A percentile compares a stretch with the other conserved stretches of the same genome.
phyloP scores from a whole-genome alignment of 768 basidiomycete genomes.

The Pholiota conissans region DNA sequence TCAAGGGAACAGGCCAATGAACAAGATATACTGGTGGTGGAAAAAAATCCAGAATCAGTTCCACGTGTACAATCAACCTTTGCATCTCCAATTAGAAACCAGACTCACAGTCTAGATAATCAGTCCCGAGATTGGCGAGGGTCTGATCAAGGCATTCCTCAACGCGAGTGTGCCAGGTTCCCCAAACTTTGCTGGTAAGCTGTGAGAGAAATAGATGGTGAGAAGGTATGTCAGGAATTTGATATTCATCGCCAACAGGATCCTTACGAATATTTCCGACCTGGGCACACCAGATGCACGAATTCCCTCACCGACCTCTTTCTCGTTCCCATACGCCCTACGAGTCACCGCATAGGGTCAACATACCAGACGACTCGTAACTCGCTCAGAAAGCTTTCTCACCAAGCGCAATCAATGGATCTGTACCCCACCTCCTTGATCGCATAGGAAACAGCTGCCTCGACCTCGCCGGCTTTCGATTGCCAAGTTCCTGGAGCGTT shows the following conservation, averaged over 20 bases:
- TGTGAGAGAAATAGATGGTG: slow-evolving; percentile 23
- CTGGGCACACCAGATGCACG: slow-evolving; percentile 75
- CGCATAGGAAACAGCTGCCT: slow-evolving; percentile 69
- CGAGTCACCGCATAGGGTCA: slow-evolving; percentile 20
- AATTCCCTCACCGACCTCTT: slow-evolving; percentile 82
- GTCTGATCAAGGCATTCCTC: slow-evolving; percentile 76
- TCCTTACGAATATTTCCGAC: slow-evolving; percentile 54
- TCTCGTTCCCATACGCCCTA: slow-evolving; percentile 75
- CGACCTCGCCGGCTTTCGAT: slow-evolving; percentile 71
- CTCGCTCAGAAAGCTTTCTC: slow-evolving; percentile 15
- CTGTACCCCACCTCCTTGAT: slow-evolving; percentile 74
- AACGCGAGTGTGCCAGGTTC: slow-evolving; percentile 67
- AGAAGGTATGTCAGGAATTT: neutral
- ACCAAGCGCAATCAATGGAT: slow-evolving; percentile 72
- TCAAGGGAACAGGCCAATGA: slow-evolving; percentile 82
- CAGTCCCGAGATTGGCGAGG: slow-evolving; percentile 74
- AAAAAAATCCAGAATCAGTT: neutral
- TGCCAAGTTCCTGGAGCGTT: slow-evolving; percentile 71
- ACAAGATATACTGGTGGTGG: slow-evolving; percentile 55
- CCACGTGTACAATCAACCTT: slow-evolving; percentile 11
- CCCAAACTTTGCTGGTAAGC: slow-evolving; percentile 76
- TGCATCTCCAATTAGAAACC: slow-evolving; percentile 13
- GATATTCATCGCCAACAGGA: neutral
- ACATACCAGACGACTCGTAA: neutral
- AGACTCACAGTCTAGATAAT: slow-evolving; percentile 79